These are phyloP conservation scores for Chaetomiaceae sp. DNA, from an alignment of 2,329 filamentous ascomycete species.

Conservation along the genomic window DNA sequence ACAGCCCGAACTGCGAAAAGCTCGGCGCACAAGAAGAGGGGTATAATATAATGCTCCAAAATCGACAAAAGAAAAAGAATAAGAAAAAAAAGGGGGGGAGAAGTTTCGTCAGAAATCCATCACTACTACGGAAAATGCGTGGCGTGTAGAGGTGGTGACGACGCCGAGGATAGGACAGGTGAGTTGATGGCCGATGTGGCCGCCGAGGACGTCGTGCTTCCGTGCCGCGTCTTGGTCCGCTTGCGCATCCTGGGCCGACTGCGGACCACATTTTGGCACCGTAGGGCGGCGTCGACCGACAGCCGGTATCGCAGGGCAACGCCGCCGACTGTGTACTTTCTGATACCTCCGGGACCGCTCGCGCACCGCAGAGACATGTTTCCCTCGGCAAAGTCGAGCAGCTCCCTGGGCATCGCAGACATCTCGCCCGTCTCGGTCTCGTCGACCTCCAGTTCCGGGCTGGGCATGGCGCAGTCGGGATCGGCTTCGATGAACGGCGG, in stretches of 20 bases:
- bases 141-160: conserved; percentile 7
- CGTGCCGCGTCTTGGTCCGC: conserved; percentile 24
- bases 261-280: conserved; percentile 33
- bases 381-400: background rate
- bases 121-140: background rate
- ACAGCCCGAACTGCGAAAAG: background rate
- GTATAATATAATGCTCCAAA: conserved; percentile 3
- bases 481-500: conserved; percentile 17
- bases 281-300: conserved; percentile 31
- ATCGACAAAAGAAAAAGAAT: background rate
- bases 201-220: too few species aligned
- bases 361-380: conserved; percentile 23
- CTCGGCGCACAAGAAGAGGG: background rate
- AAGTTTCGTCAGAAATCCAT: background rate
- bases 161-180: conserved; percentile 18
- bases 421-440: conserved; percentile 15
- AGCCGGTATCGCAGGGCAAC: conserved; percentile 28
- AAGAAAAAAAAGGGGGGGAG: background rate
- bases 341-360: conserved; percentile 23
- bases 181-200: conserved; percentile 20
- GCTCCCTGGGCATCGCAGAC: background rate
- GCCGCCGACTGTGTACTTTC: conserved; percentile 23
- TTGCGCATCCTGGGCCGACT: conserved; percentile 35
- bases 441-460: conserved; percentile 22
- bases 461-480: conserved; percentile 16